These are phyloP conservation scores for Plasmodium gonderi DNA, from an alignment of 169 alveolate genomes.

Conservation along the genomic window DNA sequence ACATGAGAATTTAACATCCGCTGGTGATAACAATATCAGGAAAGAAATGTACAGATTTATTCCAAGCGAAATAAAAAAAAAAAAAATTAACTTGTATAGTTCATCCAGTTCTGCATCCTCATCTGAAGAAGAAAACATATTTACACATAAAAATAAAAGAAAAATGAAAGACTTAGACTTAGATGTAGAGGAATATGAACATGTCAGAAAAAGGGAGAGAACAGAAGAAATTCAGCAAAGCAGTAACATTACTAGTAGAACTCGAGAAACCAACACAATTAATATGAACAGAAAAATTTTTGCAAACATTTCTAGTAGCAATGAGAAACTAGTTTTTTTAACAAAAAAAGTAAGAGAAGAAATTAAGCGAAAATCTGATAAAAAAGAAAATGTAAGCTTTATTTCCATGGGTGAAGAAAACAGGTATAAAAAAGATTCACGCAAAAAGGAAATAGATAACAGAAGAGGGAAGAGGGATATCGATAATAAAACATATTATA, in stretches of 20 bases:
- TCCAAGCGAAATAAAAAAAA: neutral
- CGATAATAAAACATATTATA: too few species aligned
- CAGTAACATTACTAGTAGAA: neutral
- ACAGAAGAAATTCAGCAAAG: constrained; percentile 1
- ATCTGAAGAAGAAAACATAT: neutral
- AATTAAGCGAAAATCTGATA: constrained; percentile 72
- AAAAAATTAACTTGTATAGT: neutral
- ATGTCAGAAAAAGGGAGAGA: neutral
- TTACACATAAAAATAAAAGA: neutral
- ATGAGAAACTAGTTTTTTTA: constrained; percentile 75
- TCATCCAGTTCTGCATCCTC: neutral
- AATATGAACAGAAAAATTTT: constrained; percentile 54
- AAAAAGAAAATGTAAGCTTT: constrained; percentile 44
- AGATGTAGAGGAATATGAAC: neutral
- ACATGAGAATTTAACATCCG: neutral
- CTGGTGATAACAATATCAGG: neutral
- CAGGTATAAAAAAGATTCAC: constrained; percentile 6
- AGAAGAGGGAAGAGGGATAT: neutral
- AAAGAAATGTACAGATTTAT: neutral
- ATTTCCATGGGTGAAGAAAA: constrained; percentile 45
- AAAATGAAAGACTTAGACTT: neutral
- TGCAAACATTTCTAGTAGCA: neutral
- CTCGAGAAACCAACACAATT: neutral
- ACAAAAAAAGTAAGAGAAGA: constrained; percentile 80
- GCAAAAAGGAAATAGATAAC: neutral